These are phyloP conservation scores for Coemansia sp. DNA, from an alignment of 192 early-diverging fungal species.

Conservation along the genomic window DNA sequence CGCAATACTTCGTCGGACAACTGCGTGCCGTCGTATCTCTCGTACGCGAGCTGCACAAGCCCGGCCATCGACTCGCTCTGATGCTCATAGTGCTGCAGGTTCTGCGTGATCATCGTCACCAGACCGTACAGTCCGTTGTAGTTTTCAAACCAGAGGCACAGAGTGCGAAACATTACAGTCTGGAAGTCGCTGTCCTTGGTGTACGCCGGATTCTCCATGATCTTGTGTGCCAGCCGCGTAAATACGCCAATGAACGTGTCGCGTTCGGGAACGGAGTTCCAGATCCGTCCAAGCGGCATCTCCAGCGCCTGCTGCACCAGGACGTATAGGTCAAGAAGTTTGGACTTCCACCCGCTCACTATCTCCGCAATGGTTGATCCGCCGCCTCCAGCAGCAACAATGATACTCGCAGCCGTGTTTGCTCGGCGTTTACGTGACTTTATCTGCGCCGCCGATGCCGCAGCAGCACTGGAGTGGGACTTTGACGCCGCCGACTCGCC, in stretches of 20 bases:
- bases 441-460: constrained; percentile 1
- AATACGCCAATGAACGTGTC: constrained; percentile 61
- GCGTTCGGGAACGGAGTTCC: constrained; percentile 58
- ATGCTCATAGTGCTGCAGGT: constrained; percentile 84
- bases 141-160: constrained; percentile 76
- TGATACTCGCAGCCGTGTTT: not conserved
- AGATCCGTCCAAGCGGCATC: constrained; percentile 62
- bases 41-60: constrained; percentile 64
- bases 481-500: constrained; percentile 62
- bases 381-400: constrained; percentile 19
- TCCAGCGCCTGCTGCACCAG: constrained; percentile 41
- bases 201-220: constrained; percentile 77
- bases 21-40: constrained; percentile 64
- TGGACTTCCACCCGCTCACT: constrained; percentile 45
- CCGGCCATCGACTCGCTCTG: constrained; percentile 81
- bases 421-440: constrained; percentile 46
- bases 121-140: constrained; percentile 78
- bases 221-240: constrained; percentile 72
- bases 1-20: constrained; percentile 74
- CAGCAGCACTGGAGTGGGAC: constrained; percentile 11
- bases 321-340: constrained; percentile 41
- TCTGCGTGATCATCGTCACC: constrained; percentile 77
- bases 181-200: constrained; percentile 66
- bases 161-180: constrained; percentile 60
- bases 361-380: constrained; percentile 37